phyloP scores from a whole-genome alignment of 305 asterid species.

The Ilex paraguariensis region DNA sequence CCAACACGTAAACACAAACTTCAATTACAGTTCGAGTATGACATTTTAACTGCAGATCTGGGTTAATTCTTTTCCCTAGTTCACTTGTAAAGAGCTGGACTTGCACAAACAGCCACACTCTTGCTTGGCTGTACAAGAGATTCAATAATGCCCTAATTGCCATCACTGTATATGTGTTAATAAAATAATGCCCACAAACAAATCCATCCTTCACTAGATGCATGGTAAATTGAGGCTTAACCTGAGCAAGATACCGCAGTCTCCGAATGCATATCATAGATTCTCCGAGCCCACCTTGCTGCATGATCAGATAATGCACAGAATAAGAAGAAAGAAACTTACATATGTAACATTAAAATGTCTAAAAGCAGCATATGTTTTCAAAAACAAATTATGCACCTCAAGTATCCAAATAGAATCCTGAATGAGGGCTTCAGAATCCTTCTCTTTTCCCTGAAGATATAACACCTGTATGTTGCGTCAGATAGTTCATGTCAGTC shows the following conservation, averaged over 20 bases:
- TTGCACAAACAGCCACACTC: not conserved
- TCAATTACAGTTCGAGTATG: no score
- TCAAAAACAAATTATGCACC: conserved; percentile 36
- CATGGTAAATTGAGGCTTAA: conserved; percentile 20
- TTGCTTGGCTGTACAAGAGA: not conserved
- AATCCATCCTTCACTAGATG: not conserved
- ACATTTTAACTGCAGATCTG: no score
- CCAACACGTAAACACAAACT: no score
- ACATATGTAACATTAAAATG: conserved; percentile 10
- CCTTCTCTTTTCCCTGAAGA: conserved; percentile 73
- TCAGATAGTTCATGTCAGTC: not conserved
- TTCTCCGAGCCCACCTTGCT: conserved; percentile 80
- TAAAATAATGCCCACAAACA: not conserved
- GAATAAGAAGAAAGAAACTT: conserved; percentile 15
- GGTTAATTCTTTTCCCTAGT: not conserved
- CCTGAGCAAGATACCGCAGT: conserved; percentile 84
- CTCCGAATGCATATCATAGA: conserved; percentile 57
- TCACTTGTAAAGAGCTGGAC: not conserved
- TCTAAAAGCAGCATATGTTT: conserved; percentile 11
- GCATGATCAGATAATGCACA: conserved; percentile 26
- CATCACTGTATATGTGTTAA: not conserved
- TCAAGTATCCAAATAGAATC: conserved; percentile 77
- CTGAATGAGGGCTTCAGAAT: conserved; percentile 60
- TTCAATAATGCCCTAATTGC: not conserved
- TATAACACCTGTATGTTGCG: conserved; percentile 54